Percentiles rank a stretch among this genome's conserved stretches.
Evolutionary conservation across 2,329 filamentous ascomycete species (phyloP).

Genomic region (Phoma sp.): DNA sequence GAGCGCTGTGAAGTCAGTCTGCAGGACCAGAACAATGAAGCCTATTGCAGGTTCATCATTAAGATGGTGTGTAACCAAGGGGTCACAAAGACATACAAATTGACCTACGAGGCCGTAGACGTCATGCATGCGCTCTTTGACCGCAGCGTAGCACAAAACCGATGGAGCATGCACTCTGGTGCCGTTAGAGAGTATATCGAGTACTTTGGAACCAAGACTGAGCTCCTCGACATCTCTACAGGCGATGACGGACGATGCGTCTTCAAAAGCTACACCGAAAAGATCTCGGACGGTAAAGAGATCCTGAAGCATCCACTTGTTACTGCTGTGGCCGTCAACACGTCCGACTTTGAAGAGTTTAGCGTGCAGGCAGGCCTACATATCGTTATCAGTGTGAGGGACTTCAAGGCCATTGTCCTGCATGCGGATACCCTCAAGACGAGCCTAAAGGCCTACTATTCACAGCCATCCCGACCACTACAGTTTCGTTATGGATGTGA

Average conservation of each 20-base stretch:
- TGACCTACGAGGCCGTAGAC: slow-evolving; percentile 76
- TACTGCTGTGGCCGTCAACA: slow-evolving; percentile 78
- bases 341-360: slow-evolving; percentile 77
- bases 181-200: slow-evolving; percentile 78
- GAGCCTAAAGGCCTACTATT: slow-evolving; percentile 72
- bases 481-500: slow-evolving; percentile 73
- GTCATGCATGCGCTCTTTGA: slow-evolving; percentile 80
- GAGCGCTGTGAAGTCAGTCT: slow-evolving; percentile 77
- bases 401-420: slow-evolving; percentile 78
- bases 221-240: slow-evolving; percentile 79
- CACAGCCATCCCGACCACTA: slow-evolving; percentile 72
- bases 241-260: slow-evolving; percentile 69
- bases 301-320: slow-evolving; percentile 80
- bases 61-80: slow-evolving; percentile 78
- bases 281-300: slow-evolving; percentile 73
- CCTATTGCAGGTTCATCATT: slow-evolving; percentile 74
- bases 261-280: slow-evolving; percentile 83
- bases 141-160: slow-evolving; percentile 67
- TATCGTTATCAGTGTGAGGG: slow-evolving; percentile 81
- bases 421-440: slow-evolving; percentile 74
- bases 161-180: slow-evolving; percentile 74
- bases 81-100: slow-evolving; percentile 76
- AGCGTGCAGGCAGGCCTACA: slow-evolving; percentile 76
- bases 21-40: slow-evolving; percentile 70
- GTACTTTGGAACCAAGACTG: slow-evolving; percentile 79